A percentile compares a stretch with the other conserved stretches of the same genome.
Conservation (phyloP, 805 yeast species). For the Spathaspora sp. region DNA sequence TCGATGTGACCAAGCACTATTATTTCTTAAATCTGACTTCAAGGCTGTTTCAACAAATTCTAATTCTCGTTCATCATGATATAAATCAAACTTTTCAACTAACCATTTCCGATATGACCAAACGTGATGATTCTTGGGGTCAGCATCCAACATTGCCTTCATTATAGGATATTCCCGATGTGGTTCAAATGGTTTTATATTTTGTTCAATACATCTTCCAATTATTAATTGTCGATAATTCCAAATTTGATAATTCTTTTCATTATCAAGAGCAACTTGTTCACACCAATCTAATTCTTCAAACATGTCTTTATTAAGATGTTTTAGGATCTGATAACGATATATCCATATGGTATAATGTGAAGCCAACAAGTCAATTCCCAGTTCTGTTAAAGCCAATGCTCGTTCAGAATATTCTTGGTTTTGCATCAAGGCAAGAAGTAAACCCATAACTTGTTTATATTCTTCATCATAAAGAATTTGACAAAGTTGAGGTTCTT, state of each 20-base stretch:
- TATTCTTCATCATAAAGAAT: constrained; percentile 75
- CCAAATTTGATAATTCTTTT: constrained; percentile 98
- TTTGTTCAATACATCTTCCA: constrained; percentile 22
- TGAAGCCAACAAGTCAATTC: constrained; percentile 73
- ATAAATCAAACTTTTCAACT: constrained; percentile 52
- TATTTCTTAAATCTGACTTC: constrained; percentile 70
- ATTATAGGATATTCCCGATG: constrained; percentile 64
- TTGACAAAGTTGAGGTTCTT: constrained; percentile 50
- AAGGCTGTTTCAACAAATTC: constrained; percentile 48
- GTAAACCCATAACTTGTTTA: constrained; percentile 52
- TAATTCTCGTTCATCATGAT: constrained; percentile 44
- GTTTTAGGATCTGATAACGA: constrained; percentile 49
- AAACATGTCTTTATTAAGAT: constrained; percentile 34
- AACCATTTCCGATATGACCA: constrained; percentile 94
- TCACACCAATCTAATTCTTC: constrained; percentile 80
- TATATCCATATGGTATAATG: constrained; percentile 90
- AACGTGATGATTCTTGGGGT: constrained; percentile 90
- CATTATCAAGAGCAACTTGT: constrained; percentile 64
- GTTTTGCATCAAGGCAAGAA: constrained; percentile 54
- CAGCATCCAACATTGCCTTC: constrained; percentile 67
- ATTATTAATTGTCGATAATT: constrained; percentile 76
- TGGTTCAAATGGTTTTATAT: constrained; percentile 25
- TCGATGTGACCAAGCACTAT: constrained; percentile 92
- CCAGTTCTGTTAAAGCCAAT: constrained; percentile 56
- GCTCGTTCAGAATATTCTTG: constrained; percentile 73